phyloP scores from a whole-genome alignment of 139 green algal species.

The Klebsormidium nitens region DNA sequence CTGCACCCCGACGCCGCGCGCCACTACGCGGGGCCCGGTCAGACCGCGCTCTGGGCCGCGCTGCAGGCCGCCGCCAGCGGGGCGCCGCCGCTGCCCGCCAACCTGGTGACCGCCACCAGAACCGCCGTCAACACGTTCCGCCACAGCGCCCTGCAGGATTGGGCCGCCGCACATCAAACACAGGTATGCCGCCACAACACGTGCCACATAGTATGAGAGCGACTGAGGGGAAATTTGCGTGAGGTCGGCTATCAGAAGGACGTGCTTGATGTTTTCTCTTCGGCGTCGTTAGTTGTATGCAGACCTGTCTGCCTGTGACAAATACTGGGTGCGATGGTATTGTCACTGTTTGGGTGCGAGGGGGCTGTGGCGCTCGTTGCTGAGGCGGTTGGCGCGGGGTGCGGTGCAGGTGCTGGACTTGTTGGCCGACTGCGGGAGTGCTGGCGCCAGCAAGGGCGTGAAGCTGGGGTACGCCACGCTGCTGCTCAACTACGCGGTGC shows the following conservation, averaged over 20 bases:
- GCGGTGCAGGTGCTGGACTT: slow-evolving; percentile 16
- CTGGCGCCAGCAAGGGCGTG: slow-evolving; percentile 36
- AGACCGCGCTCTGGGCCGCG: background rate
- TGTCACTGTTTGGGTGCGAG: too few relatives aligned
- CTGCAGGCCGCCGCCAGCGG: slow-evolving; percentile 6
- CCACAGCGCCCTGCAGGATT: slow-evolving; percentile 16
- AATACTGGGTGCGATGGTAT: too few relatives aligned
- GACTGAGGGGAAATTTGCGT: too few relatives aligned
- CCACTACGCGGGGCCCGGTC: background rate
- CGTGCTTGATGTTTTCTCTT: too few relatives aligned
- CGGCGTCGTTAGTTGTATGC: too few relatives aligned
- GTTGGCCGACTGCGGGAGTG: slow-evolving; percentile 17
- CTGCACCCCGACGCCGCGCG: slow-evolving; percentile 22
- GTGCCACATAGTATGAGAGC: too few relatives aligned
- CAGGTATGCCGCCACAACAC: slow-evolving; percentile 16
- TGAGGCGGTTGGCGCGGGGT: background rate
- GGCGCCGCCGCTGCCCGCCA: slow-evolving; percentile 9
- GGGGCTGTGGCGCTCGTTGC: background rate
- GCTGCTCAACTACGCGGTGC: slow-evolving; percentile 35
- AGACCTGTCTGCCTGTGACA: too few relatives aligned
- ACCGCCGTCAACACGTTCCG: slow-evolving; percentile 20
- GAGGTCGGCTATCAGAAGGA: too few relatives aligned
- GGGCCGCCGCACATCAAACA: slow-evolving; percentile 6
- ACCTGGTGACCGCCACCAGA: slow-evolving; percentile 22
- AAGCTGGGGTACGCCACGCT: slow-evolving; percentile 23